Evolutionary conservation across 2,329 filamentous ascomycete species (phyloP).

Genomic region (Cyphellophora attinorum): DNA sequence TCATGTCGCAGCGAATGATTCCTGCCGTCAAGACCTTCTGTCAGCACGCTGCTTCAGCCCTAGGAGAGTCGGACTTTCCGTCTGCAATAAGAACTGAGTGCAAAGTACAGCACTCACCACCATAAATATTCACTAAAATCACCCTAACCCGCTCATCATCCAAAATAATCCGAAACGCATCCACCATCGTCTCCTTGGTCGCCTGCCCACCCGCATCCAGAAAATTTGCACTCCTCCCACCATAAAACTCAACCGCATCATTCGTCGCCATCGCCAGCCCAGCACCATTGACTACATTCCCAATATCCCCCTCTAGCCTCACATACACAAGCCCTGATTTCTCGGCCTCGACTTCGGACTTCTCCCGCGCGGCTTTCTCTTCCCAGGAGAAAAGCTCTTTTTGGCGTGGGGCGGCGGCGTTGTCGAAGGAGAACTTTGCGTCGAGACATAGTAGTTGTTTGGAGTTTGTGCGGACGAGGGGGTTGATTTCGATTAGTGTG

Average conservation of each 20-base stretch:
- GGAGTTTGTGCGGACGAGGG: constrained; percentile 22
- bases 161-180: constrained; percentile 22
- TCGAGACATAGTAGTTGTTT: constrained; percentile 26
- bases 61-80: too few species aligned
- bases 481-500: constrained; percentile 34
- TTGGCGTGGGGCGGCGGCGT: constrained; percentile 37
- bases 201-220: constrained; percentile 24
- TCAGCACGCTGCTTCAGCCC: too few species aligned
- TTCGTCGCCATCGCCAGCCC: constrained; percentile 28
- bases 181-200: constrained; percentile 20
- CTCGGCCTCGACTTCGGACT: constrained; percentile 27
- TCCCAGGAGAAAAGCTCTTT: constrained; percentile 28
- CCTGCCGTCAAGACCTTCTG: too few species aligned
- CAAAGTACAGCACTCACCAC: constrained; percentile 22
- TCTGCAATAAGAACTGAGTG: too few species aligned
- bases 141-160: constrained; percentile 19
- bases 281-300: constrained; percentile 25
- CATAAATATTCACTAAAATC: constrained; percentile 49
- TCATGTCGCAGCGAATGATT: constrained; percentile 42
- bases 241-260: constrained; percentile 20
- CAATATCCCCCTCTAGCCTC: constrained; percentile 24
- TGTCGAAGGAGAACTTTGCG: constrained; percentile 39
- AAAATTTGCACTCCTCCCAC: constrained; percentile 24
- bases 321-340: constrained; percentile 23
- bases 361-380: constrained; percentile 24